Conservation (phyloP, 2,329 filamentous ascomycete genomes). For the Diaporthe sp. region DNA sequence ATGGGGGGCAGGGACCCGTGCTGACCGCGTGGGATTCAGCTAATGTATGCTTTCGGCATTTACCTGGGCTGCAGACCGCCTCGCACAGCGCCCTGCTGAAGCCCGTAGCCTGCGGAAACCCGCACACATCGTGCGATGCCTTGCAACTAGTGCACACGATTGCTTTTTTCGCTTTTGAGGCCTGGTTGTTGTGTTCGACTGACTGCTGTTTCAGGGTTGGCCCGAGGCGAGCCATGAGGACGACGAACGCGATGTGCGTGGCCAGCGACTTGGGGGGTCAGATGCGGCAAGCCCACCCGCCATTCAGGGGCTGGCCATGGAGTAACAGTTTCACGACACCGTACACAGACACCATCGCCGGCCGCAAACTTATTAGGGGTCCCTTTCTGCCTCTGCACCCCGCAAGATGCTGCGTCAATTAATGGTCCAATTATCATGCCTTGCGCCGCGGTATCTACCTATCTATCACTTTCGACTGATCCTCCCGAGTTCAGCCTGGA, state of each 20-base stretch:
- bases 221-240: not conserved
- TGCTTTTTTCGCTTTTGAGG: not conserved
- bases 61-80: constrained; percentile 5
- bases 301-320: constrained; percentile 22
- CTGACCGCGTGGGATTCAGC: not conserved
- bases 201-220: not conserved
- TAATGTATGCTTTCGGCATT: constrained; percentile 11
- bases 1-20: not conserved
- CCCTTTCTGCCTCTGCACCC: not conserved
- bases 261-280: not conserved
- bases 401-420: not conserved
- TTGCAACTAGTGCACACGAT: not conserved
- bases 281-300: constrained; percentile 28
- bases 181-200: not conserved
- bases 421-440: not conserved
- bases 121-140: constrained; percentile 13
- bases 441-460: not conserved
- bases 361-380: constrained; percentile 3
- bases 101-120: not conserved
- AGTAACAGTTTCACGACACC: constrained; percentile 30
- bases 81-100: not conserved
- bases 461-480: not conserved
- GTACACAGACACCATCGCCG: constrained; percentile 32
- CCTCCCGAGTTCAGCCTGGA: not conserved
- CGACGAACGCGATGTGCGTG: not conserved